Evolutionary conservation across 345 rosid genomes (phyloP), one percentile per base, ranked within the genome.

Genomic region (Citrus sp.): DNA sequence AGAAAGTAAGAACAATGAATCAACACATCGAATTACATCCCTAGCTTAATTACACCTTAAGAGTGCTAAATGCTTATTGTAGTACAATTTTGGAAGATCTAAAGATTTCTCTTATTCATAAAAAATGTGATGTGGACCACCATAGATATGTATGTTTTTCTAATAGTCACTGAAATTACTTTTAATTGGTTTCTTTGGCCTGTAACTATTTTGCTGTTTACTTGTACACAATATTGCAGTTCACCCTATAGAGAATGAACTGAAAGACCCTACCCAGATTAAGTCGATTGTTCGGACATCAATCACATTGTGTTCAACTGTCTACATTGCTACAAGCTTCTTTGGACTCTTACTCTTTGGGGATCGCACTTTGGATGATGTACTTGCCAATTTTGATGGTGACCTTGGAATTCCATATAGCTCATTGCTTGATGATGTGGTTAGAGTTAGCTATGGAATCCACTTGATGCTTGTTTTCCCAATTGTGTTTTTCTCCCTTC

Each of bases 381-480:
- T 90, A 7, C 95, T 91, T 70, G 86, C 95, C 59, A 91, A 91
- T 77, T 91, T 91, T 75, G 93, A 91, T 73, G 91, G 88, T 64
- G 92, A 87, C 80, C 93, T 91, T 38, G 90, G 91, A 70, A 80
- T 91, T 81, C 89, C 91, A n/a, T 89, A 82, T 73, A 87, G 93
- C 78, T 85, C 86, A 46, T 69, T 87, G 80, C 79, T 90, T 35
- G 88, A 88, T 78, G 95, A 90, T 79, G 72, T 87, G 58, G 90
- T 91, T 30, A 81, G 93, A 40, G 76, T 88, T 56, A 89, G 95
- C 85, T 91, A 91, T 40, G 90, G 90, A 28, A 70, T 89, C 84
- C 95, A 91, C 84, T 84, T 91, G 81, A 91, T 91, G 91, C 92
- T 89, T 54, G 92, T 89, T 55, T 89, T 91, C 77, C 95, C 95